Evolutionary conservation across 495 filamentous ascomycete species (phyloP), one percentile per base, ranked within the genome.

Genomic region (Astrothelium macrocarpum): DNA sequence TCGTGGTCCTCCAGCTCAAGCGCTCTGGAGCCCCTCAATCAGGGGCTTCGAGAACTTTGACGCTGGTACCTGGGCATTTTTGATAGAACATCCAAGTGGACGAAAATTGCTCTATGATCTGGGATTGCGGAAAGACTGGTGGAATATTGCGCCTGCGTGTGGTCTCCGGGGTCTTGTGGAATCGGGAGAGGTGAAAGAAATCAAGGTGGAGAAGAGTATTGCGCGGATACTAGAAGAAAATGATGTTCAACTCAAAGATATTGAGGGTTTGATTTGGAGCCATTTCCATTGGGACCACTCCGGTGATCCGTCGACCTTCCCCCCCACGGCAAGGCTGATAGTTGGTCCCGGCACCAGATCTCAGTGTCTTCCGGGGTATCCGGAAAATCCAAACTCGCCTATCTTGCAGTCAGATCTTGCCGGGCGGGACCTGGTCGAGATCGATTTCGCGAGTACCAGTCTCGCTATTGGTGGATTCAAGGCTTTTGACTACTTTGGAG

Each of bases 251-350:
- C 45, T 64, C n/a, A 18, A 60, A 3, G 63, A 65, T 18, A 53
- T 67, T 42, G 66, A 67, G 26, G 66, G 31, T n/a, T 32, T 67
- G n/a, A 62, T 67, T 34, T 67, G 62, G 66, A 62, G 59, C 14
- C 59, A 65, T 53, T 64, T 53, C 46, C 86, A 88, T 68, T 83
- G 81, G 61, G 85, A 88, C 69, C 87, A 89, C 67, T 75, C 74
- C 16, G 87, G 85, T 1, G 79, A 88, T 60, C 75, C 79, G 2
- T 75, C 76, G 0, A 76, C 65, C 0, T 87, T 88, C 62, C 80
- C 77, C 0, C 31, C 76, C 0, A 73, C 68, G 23, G 82, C 83
- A 0, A 70, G 76, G 0, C 66, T 89, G 0, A 62, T 67, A 0
- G 66, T 87, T 18, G 85, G 87, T 0, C 81, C 80, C 1, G 85